Evolutionary conservation across 345 rosid species (phyloP).

Genomic region (Arabis alpina): DNA sequence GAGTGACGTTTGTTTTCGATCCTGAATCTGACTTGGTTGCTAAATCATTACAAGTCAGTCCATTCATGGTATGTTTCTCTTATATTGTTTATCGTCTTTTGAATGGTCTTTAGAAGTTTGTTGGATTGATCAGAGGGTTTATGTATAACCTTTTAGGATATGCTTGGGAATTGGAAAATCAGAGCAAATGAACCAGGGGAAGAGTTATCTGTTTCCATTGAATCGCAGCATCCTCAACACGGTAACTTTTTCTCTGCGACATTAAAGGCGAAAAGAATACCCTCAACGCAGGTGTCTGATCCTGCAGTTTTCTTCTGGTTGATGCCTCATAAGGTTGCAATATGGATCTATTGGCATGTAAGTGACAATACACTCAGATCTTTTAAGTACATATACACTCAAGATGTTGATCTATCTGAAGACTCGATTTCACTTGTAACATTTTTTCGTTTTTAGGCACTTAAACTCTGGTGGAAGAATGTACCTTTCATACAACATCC

Average conservation of each 20-base stretch:
- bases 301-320: conserved; percentile 84
- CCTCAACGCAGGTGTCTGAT: conserved; percentile 42
- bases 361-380: conserved; percentile 43
- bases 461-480: conserved; percentile 87
- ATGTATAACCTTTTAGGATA: conserved; percentile 59
- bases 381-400: neutral
- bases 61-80: conserved; percentile 75
- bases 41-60: conserved; percentile 92
- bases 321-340: conserved; percentile 95
- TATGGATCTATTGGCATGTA: conserved; percentile 98
- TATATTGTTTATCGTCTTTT: neutral
- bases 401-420: neutral
- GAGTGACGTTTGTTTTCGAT: conserved; percentile 74
- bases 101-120: neutral
- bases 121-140: neutral
- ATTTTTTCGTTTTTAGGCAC: conserved; percentile 54
- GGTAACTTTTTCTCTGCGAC: conserved; percentile 84
- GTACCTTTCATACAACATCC: conserved; percentile 81
- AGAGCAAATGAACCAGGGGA: conserved; percentile 74
- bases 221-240: conserved; percentile 75
- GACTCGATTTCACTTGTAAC: neutral
- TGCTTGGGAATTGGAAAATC: conserved; percentile 82
- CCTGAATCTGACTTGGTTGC: conserved; percentile 85
- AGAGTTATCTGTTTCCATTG: conserved; percentile 60
- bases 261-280: conserved; percentile 59